Evolutionary conservation across 1,284 basidiomycete species (phyloP), one percentile per base, ranked within the genome.

Genomic region (Polyporus tsugae): DNA sequence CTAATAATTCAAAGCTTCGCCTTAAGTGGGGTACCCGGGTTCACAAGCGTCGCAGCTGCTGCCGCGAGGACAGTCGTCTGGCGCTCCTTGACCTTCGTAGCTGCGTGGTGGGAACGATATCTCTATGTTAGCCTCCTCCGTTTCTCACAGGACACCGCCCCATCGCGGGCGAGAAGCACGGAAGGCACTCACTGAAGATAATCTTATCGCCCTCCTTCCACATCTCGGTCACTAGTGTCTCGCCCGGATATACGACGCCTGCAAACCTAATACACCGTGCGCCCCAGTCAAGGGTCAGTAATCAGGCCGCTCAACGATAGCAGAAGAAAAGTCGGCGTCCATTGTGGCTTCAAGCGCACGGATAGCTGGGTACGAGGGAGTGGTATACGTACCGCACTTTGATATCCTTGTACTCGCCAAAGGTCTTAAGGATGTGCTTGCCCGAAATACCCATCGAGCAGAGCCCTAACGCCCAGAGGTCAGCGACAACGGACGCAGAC

Each of bases 181-280:
- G 63, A 57, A n/a, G 70, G 57, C 17, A 86, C 93, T 78, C 78
- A 96, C 94, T 85, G 81, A 99, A 99, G 72, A 98, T 90, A 72
- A 99, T 92, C 82, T 93, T 98, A 76, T 89, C 82, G 22, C 92
- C 95, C 76, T 98, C 96, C 80, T 97, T 98, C 97, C 97, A 99
- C 96, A 98, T 98, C 79, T 95, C 90, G 0, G 96, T 98, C 22
- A 96, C 84, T 59, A 98, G 86, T 0, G 97, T 99, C 84, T 99
- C 96, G 11, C 97, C 97, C 5, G 97, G 97, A 78, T 93, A 97
- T 41, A 99, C 95, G 6, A 93, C 89, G n/a, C 94, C 95, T 0
- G 91, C 88, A 80, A 97, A 96, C 64, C 93, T 92, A 59, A 65
- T 60, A 66, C 41, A 57, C 39, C 52, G 33, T 10, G 39, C 59